Conservation (phyloP, 2,329 filamentous ascomycete species). For the Aspergillus chevalieri region DNA sequence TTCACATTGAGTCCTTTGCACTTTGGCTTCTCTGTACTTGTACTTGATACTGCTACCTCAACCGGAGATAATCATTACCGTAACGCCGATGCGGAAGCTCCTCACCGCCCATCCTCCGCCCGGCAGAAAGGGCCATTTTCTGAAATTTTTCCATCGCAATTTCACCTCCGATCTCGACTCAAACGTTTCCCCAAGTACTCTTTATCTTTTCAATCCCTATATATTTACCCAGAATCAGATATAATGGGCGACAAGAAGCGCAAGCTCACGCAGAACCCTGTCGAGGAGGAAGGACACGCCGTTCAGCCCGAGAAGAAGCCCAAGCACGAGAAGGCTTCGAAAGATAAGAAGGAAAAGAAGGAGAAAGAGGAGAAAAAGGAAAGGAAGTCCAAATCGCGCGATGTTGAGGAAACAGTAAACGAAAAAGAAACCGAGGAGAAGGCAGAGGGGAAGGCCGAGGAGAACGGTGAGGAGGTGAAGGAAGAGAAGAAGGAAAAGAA, state of each 20-base stretch:
- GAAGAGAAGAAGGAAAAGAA: conserved; percentile 10
- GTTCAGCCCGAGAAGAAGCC: conserved; percentile 27
- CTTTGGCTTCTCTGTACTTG: neutral
- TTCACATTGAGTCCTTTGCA: neutral
- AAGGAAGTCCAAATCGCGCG: conserved; percentile 7
- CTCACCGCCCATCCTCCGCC: conserved; percentile 19
- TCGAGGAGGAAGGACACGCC: conserved; percentile 18
- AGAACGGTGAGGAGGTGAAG: conserved; percentile 4
- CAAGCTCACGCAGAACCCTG: conserved; percentile 28
- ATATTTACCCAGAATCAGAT: neutral
- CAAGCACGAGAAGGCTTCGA: conserved; percentile 23
- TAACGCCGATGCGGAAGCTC: neutral
- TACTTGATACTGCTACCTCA: neutral
- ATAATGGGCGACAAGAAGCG: conserved; percentile 34
- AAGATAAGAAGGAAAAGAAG: conserved; percentile 18
- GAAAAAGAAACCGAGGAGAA: conserved; percentile 4
- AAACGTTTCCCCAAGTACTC: neutral
- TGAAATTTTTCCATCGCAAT: conserved; percentile 16
- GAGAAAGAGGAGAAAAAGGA: conserved; percentile 21
- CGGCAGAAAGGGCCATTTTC: conserved; percentile 25
- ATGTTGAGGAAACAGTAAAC: conserved; percentile 2
- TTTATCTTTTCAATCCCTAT: neutral
- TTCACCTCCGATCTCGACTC: conserved; percentile 1
- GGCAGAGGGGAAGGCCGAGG: conserved; percentile 6
- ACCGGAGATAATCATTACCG: neutral